Conservation (phyloP, 1,284 basidiomycete species). For the Inonotus obliquus region DNA sequence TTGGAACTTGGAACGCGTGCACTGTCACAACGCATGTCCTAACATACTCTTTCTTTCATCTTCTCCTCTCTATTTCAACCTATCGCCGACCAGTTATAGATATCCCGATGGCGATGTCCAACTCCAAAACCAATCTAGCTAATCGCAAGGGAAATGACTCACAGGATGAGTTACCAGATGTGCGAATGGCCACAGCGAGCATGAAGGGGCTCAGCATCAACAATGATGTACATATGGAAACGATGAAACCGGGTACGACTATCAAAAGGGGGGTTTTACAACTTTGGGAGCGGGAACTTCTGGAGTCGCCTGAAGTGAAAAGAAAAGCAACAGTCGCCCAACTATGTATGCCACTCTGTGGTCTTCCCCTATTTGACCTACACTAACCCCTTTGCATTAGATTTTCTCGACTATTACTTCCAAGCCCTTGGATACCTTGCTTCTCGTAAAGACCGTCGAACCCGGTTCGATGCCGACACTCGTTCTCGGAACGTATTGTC, state of each 20-base stretch:
- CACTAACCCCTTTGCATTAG: conserved; percentile 35
- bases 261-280: conserved; percentile 52
- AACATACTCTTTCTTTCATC: neutral
- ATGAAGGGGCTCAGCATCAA: conserved; percentile 28
- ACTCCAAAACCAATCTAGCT: neutral
- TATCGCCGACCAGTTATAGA: neutral
- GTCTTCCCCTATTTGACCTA: neutral
- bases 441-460: conserved; percentile 75
- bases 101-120: neutral
- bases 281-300: conserved; percentile 80
- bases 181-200: conserved; percentile 65
- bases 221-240: conserved; percentile 22
- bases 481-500: conserved; percentile 52
- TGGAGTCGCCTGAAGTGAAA: conserved; percentile 82
- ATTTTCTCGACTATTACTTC: conserved; percentile 95
- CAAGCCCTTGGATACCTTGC: conserved; percentile 86
- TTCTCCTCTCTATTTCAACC: neutral
- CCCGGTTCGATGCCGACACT: conserved; percentile 83
- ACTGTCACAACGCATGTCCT: neutral
- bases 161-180: conserved; percentile 37
- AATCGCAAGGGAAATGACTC: neutral
- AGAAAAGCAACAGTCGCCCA: conserved; percentile 95
- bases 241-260: conserved; percentile 33
- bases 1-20: neutral
- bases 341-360: conserved; percentile 64